Evolutionary conservation across 2,329 filamentous ascomycete species (phyloP).

Genomic region (Pyricularia grisea): DNA sequence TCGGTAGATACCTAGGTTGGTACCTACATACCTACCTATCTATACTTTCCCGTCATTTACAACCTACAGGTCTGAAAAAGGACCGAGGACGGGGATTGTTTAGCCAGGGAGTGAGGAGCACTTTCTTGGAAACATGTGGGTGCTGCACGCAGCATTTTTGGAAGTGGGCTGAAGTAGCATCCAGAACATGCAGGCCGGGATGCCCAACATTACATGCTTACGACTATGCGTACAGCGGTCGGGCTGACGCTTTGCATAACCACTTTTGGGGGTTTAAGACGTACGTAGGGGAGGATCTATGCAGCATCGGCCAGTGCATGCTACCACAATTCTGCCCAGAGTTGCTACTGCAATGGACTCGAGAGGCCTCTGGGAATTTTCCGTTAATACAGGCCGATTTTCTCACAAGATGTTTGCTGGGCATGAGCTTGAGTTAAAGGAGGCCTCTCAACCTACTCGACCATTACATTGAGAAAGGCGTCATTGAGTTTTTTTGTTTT

Average conservation of each 20-base stretch:
- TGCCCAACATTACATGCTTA: slow-evolving; percentile 1
- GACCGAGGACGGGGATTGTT: not conserved
- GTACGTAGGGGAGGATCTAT: not conserved
- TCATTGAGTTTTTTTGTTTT: not conserved
- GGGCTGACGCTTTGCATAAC: not conserved
- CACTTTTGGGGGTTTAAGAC: not conserved
- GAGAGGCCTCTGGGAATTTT: not conserved
- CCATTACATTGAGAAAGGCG: not conserved
- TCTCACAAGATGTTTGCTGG: too few relatives aligned
- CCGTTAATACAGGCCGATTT: not conserved
- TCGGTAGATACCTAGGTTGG: not conserved
- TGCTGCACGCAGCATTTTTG: not conserved
- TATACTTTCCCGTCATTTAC: not conserved
- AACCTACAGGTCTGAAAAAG: not conserved
- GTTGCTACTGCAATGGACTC: not conserved
- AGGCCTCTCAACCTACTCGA: too few relatives aligned
- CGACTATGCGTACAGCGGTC: not conserved
- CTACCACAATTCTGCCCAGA: too few relatives aligned
- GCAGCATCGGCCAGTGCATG: not conserved
- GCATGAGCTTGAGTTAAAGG: not conserved
- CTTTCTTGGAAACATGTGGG: not conserved
- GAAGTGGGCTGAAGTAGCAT: not conserved
- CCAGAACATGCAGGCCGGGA: not conserved
- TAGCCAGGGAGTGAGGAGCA: not conserved
- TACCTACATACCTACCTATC: not conserved